Evolutionary conservation across 2,329 filamentous ascomycete species (phyloP).

Genomic region (Epichloe elymi): DNA sequence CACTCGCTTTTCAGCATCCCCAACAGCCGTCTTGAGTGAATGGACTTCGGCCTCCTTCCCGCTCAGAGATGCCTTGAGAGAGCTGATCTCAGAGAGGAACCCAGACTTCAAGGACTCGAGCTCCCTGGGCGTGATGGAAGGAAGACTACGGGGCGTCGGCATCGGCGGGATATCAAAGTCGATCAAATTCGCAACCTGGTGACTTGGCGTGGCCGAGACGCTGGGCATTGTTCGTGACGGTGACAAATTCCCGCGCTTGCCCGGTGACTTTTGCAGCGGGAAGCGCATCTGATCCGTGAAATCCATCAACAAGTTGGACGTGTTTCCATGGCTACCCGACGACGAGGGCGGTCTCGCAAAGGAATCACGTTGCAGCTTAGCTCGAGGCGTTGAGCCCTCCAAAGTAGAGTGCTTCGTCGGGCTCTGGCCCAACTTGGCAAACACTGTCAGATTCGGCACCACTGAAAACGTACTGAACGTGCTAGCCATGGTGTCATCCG

Average conservation of each 20-base stretch:
- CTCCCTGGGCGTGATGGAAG: conserved; percentile 81
- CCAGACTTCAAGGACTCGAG: conserved; percentile 83
- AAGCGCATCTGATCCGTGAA: conserved; percentile 63
- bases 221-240: conserved; percentile 19
- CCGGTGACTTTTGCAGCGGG: conserved; percentile 34
- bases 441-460: conserved; percentile 74
- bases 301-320: conserved; percentile 70
- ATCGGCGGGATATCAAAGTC: conserved; percentile 77
- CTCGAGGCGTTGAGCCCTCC: conserved; percentile 27
- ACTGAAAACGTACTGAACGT: conserved; percentile 83
- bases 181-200: conserved; percentile 53
- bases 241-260: conserved; percentile 18
- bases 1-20: conserved; percentile 82
- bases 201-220: conserved; percentile 32
- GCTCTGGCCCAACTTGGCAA: conserved; percentile 59
- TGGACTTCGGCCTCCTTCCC: conserved; percentile 88
- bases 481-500: conserved; percentile 65
- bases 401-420: conserved; percentile 38
- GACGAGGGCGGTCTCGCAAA: conserved; percentile 21
- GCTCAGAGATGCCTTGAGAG: conserved; percentile 79
- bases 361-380: conserved; percentile 15
- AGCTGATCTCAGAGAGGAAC: conserved; percentile 85
- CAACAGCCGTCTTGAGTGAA: conserved; percentile 74
- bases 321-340: conserved; percentile 38
- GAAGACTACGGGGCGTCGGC: conserved; percentile 82